Evolutionary conservation across 306 rosid genomes (phyloP).

Genomic region (Spatholobus suberectus): DNA sequence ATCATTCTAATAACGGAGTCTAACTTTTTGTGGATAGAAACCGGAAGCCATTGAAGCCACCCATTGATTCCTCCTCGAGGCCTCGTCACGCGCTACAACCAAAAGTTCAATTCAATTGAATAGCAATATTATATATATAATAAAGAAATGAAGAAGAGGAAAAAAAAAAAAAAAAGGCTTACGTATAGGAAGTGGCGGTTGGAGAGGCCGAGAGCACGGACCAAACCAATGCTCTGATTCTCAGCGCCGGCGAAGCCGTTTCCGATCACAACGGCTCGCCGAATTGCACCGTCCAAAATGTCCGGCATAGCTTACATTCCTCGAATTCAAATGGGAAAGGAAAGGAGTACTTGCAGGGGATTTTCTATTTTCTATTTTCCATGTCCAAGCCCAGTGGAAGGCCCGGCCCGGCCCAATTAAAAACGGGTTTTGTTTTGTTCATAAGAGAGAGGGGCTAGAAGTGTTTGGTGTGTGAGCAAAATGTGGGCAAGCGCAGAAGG

Average conservation of each 20-base stretch:
- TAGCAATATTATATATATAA: not conserved
- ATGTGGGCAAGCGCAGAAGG: conserved; percentile 98
- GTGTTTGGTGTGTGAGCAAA: not conserved
- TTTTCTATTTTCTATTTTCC: not conserved
- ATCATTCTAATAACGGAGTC: conserved; percentile 49
- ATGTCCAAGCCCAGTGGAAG: not conserved
- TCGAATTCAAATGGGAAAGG: conserved; percentile 11
- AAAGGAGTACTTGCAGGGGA: not conserved
- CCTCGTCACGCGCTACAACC: conserved; percentile 75
- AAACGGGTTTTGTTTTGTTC: not conserved
- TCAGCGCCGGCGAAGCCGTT: conserved; percentile 93
- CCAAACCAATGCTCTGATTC: conserved; percentile 85
- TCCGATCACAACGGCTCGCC: conserved; percentile 79
- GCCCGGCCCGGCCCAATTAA: not conserved
- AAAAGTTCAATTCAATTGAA: not conserved
- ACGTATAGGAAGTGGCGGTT: conserved; percentile 64
- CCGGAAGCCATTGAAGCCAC: conserved; percentile 92
- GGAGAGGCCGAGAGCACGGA: conserved; percentile 85
- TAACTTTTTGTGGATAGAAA: conserved; percentile 68
- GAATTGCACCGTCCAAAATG: conserved; percentile 62
- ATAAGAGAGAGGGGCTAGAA: not conserved
- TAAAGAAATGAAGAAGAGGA: not conserved
- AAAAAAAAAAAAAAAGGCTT: conserved; percentile 34
- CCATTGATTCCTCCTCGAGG: conserved; percentile 83
- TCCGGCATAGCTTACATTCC: conserved; percentile 48